phyloP scores from a whole-genome alignment of 225 moss, liverwort and hornwort genomes.

The Pseudisothecium myosuroides region DNA sequence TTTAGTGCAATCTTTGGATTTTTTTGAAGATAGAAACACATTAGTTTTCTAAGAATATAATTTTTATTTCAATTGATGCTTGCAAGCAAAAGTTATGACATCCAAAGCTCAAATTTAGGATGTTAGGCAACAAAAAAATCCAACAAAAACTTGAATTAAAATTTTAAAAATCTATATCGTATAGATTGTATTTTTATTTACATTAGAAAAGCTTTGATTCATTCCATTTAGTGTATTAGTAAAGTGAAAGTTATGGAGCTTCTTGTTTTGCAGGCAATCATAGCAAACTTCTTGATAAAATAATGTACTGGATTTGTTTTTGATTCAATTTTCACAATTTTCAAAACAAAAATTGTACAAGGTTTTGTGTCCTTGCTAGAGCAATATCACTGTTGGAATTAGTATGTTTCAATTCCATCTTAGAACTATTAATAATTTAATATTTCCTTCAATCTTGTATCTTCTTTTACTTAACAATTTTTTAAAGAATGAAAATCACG shows the following conservation, averaged over 20 bases:
- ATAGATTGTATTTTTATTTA: not conserved
- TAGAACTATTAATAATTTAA: not conserved
- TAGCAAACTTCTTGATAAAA: not conserved
- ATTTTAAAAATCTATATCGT: no score
- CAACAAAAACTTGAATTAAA: not conserved
- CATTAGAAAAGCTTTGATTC: no score
- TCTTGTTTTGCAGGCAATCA: no score
- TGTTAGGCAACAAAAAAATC: no score
- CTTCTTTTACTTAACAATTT: not conserved
- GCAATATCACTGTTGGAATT: no score
- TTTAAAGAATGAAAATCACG: not conserved
- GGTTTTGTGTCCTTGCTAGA: not conserved
- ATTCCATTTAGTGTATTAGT: no score
- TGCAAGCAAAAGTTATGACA: rapidly evolving
- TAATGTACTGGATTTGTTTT: rapidly evolving
- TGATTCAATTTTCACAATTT: not conserved
- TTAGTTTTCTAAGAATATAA: not conserved
- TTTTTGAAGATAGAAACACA: not conserved
- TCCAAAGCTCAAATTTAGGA: no score
- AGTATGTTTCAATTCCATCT: not conserved
- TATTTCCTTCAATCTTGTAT: not conserved
- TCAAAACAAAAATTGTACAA: not conserved
- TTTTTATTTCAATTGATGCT: not conserved
- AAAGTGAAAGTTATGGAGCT: no score
- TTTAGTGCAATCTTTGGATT: no score